Evolutionary conservation across 148 eudicot genomes (phyloP).

Genomic region (Silene latifolia): DNA sequence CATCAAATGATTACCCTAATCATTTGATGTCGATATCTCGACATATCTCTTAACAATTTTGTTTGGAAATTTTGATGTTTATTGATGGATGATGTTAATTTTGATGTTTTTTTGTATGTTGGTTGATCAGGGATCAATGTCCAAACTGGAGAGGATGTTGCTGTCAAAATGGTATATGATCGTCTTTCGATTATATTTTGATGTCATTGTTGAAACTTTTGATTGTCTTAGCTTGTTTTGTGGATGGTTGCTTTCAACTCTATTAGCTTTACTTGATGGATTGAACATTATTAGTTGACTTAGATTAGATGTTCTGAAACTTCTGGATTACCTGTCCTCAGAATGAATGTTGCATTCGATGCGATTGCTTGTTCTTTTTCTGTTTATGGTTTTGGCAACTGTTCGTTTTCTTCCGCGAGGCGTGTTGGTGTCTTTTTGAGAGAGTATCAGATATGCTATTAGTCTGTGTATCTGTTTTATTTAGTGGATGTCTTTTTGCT

Average conservation of each 20-base stretch:
- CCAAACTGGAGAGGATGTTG: conserved; percentile 88
- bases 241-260: conserved; percentile 2
- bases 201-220: conserved; percentile 5
- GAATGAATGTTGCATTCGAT: background rate
- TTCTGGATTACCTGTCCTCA: background rate
- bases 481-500: too few species aligned
- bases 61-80: conserved; percentile 2
- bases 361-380: background rate
- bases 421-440: background rate
- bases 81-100: background rate
- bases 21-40: too few species aligned
- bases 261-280: conserved; percentile 2
- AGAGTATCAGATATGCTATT: background rate
- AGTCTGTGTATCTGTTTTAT: too few species aligned
- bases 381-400: background rate
- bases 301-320: conserved; percentile 11
- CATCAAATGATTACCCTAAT: background rate
- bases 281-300: conserved; percentile 11
- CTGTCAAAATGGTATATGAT: conserved; percentile 68
- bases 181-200: background rate
- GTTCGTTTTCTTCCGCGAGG: background rate
- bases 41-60: conserved; percentile 13
- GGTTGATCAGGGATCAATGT: conserved; percentile 61
- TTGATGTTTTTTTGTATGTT: conserved; percentile 15
- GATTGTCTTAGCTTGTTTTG: conserved; percentile 1